These are phyloP conservation scores for Aaosphaeria pasadenensis DNA, from an alignment of 2,329 filamentous ascomycete species.

Conservation along the genomic window DNA sequence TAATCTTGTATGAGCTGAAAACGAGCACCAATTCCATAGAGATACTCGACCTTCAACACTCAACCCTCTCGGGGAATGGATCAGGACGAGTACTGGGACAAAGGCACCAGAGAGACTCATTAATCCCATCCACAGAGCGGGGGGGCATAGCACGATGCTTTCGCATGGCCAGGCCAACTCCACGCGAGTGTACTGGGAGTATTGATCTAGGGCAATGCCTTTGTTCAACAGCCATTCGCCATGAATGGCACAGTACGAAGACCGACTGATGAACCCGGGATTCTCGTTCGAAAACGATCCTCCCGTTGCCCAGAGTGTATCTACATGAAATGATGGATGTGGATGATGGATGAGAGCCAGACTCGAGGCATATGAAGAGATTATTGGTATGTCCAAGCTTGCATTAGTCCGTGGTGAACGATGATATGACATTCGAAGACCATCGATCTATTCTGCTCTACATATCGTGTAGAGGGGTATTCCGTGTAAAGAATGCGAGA, in stretches of 20 bases:
- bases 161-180: slow-evolving; percentile 4
- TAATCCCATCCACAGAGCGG: slow-evolving; percentile 5
- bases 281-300: slow-evolving; percentile 19
- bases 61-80: slow-evolving; percentile 19
- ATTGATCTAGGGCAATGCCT: slow-evolving; percentile 34
- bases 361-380: too few relatives aligned
- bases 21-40: slow-evolving; percentile 30
- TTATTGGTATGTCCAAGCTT: too few relatives aligned
- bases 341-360: too few relatives aligned
- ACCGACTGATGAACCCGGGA: slow-evolving; percentile 30
- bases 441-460: too few relatives aligned
- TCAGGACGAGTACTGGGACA: slow-evolving; percentile 14
- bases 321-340: too few relatives aligned
- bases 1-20: slow-evolving; percentile 29
- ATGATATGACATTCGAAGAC: too few relatives aligned
- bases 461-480: too few relatives aligned
- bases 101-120: slow-evolving; percentile 32
- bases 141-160: slow-evolving; percentile 12
- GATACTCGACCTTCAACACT: slow-evolving; percentile 20
- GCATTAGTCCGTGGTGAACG: too few relatives aligned
- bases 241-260: slow-evolving; percentile 20
- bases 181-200: slow-evolving; percentile 5
- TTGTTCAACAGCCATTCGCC: slow-evolving; percentile 33
- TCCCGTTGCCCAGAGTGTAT: slow-evolving; percentile 8
- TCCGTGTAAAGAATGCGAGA: too few relatives aligned